phyloP scores from a whole-genome alignment of 768 basidiomycete genomes.

The Leccinellum albellum region DNA sequence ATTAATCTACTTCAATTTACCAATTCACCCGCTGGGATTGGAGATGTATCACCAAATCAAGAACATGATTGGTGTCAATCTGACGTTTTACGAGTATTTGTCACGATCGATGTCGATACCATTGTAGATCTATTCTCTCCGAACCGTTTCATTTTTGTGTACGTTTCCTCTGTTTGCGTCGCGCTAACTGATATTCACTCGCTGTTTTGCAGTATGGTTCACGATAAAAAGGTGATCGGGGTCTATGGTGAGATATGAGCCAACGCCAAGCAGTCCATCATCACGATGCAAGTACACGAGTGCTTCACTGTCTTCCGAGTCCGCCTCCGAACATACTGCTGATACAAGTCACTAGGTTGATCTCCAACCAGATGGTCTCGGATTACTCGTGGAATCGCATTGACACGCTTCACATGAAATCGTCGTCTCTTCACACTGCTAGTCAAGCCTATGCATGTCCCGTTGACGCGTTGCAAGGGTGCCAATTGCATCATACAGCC shows the following conservation, averaged over 20 bases:
- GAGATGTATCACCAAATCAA: background rate
- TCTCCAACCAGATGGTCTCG: conserved; percentile 84
- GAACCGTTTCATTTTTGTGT: conserved; percentile 92
- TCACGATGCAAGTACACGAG: too few relatives aligned
- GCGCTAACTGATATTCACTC: background rate
- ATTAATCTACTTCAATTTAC: background rate
- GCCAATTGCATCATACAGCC: too few relatives aligned
- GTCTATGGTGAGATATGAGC: conserved; percentile 90
- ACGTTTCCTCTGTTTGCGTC: conserved; percentile 8
- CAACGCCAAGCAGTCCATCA: conserved; percentile 59
- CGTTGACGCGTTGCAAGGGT: too few relatives aligned
- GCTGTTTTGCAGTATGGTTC: conserved; percentile 73
- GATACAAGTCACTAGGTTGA: conserved; percentile 91
- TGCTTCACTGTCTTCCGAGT: conserved; percentile 63
- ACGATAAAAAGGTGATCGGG: conserved; percentile 90
- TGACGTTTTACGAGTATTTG: too few relatives aligned
- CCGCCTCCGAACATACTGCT: conserved; percentile 37
- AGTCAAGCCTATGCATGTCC: too few relatives aligned
- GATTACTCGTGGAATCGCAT: conserved; percentile 94
- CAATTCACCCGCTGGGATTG: background rate
- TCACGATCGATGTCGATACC: conserved; percentile 69
- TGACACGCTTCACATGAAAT: conserved; percentile 94
- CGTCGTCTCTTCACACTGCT: too few relatives aligned
- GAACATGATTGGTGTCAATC: too few relatives aligned
- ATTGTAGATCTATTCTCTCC: conserved; percentile 83